phyloP scores from a whole-genome alignment of 495 filamentous ascomycete genomes.

The Penicillium maclennaniae region DNA sequence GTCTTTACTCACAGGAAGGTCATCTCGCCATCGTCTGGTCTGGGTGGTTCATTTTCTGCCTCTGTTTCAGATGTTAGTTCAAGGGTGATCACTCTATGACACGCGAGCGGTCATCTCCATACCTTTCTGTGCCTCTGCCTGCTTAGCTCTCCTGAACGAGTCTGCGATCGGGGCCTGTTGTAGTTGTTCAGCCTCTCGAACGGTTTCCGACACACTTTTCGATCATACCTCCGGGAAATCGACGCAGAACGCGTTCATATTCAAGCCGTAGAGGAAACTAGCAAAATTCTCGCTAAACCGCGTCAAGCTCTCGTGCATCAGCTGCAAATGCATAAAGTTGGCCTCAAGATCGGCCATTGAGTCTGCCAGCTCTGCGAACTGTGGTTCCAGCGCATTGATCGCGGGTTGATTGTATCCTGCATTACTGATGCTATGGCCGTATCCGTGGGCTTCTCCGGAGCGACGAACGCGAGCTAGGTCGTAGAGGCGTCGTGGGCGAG shows the following conservation, averaged over 20 bases:
- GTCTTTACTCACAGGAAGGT: conserved; percentile 73
- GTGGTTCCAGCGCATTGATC: conserved; percentile 77
- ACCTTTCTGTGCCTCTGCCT: conserved; percentile 49
- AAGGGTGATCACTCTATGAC: neutral
- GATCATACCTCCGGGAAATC: conserved; percentile 84
- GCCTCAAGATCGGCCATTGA: conserved; percentile 92
- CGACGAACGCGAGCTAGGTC: conserved; percentile 84
- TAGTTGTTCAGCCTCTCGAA: conserved; percentile 1
- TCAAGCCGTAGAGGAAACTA: conserved; percentile 89
- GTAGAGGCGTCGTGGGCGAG: conserved; percentile 87
- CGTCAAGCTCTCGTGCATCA: conserved; percentile 94
- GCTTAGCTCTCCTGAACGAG: conserved; percentile 68
- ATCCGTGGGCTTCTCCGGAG: conserved; percentile 68
- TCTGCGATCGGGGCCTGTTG: conserved; percentile 59
- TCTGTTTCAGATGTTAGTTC: conserved; percentile 24
- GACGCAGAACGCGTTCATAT: conserved; percentile 99
- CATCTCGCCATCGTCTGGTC: conserved; percentile 59
- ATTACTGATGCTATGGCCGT: conserved; percentile 40
- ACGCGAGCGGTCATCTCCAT: neutral
- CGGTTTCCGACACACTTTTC: neutral
- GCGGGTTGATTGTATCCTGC: conserved; percentile 59
- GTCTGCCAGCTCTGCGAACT: conserved; percentile 90
- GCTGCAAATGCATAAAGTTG: conserved; percentile 94
- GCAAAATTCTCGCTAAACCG: conserved; percentile 96
- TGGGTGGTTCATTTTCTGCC: conserved; percentile 26